Percentiles rank a stretch among this genome's conserved stretches.
phyloP scores from a whole-genome alignment of 345 rosid species.

The Acer negundo region DNA sequence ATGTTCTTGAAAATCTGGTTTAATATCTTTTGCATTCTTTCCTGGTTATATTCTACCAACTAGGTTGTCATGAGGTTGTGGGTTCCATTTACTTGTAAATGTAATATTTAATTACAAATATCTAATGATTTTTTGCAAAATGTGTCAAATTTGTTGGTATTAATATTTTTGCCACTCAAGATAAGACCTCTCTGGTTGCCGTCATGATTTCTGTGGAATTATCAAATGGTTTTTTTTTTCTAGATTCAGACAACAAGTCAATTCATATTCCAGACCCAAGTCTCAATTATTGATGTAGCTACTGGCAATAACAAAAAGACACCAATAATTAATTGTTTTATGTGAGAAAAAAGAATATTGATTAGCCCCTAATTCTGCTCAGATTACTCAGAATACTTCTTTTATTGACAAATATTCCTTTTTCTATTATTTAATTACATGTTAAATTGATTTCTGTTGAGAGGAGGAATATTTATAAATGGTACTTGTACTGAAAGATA shows the following conservation, averaged over 20 bases:
- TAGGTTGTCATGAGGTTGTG: not conserved
- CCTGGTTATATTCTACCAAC: not conserved
- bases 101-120: not conserved
- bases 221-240: not conserved
- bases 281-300: conserved; percentile 40
- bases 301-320: conserved; percentile 17
- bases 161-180: not conserved
- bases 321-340: conserved; percentile 18
- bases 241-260: conserved; percentile 25
- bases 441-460: conserved; percentile 6
- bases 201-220: not conserved
- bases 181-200: not conserved
- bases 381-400: conserved; percentile 32
- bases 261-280: conserved; percentile 12
- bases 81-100: not conserved
- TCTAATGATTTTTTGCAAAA: not conserved
- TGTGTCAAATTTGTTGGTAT: not conserved
- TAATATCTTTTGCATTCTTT: not conserved
- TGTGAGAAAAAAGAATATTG: not conserved
- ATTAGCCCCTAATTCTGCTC: conserved; percentile 17
- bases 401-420: conserved; percentile 20
- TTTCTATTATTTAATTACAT: not conserved
- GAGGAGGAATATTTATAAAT: conserved; percentile 8
- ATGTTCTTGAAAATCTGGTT: not conserved
- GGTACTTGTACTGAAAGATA: conserved; percentile 20